Evolutionary conservation across 1,139 yeast genomes (phyloP), one percentile per base, ranked within the genome.

Genomic region (Torulaspora globosa): DNA sequence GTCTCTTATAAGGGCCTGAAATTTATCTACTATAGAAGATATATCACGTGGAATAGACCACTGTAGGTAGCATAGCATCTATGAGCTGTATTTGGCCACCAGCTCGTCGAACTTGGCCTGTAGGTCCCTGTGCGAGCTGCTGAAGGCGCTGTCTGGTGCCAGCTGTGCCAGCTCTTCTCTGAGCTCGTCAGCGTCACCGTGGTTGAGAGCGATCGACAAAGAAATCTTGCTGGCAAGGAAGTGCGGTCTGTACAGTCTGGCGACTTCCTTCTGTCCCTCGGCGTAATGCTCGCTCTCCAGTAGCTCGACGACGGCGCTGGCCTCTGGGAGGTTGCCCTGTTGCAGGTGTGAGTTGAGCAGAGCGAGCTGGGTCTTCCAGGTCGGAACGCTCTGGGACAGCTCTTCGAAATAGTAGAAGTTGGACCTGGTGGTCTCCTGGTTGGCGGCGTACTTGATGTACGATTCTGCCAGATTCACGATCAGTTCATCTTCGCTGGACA

Each of bases 141-240:
- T 62, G 44, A 71, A 69, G 33, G 68, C 71, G 57, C 78, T 80
- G 15, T 72, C 70, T 35, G 78, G 75, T 46, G 73, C 72, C 5
- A 70, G 48, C 9, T 58, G 51, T 35, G 64, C 61, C 46, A 81
- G 69, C 54, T 78, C 70, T 9, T 56, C 54, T 52, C 76, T 65
- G 52, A 80, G 68, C 21, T 62, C 65, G 7, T 62, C 65, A 3
- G 69, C 67, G 16, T 70, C 62, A 2, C 67, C 69, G 9, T 66
- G 70, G 12, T 78, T 78, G 53, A 73, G 67, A 55, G 78, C 67
- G 47, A 75, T 72, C 49, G 75, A 73, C 46, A 72, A 72, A 1
- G 82, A 70, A 47, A 81, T 74, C 60, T 74, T 70, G 61, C 76
- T 76, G 43, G 82, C 80, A 41, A 80, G 56, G 39, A 76, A 70